These are phyloP conservation scores for Thalassiosira livingstoniorum DNA, from an alignment of 352 stramenopile genomes.

Conservation along the genomic window DNA sequence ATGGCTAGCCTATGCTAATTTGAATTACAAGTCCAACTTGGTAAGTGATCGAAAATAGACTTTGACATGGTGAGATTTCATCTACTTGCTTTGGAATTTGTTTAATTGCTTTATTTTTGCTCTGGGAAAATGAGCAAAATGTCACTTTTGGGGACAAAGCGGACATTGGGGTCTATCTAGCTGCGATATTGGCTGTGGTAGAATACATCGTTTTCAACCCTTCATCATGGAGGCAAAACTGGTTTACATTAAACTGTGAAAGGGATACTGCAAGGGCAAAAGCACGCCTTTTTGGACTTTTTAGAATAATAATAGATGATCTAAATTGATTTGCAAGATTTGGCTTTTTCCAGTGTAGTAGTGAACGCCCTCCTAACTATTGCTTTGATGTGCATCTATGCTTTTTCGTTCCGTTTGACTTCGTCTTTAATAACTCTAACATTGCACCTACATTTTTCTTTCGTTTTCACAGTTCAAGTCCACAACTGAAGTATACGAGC, in stretches of 20 bases:
- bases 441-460: conserved; percentile 5
- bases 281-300: too few species aligned
- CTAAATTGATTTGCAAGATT: too few species aligned
- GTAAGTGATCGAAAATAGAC: conserved; percentile 37
- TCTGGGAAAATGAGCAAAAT: neutral
- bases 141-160: neutral
- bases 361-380: too few species aligned
- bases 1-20: conserved; percentile 81
- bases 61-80: neutral
- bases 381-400: too few species aligned
- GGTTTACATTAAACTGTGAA: too few species aligned
- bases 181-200: neutral
- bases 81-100: conserved; percentile 15
- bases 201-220: neutral
- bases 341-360: too few species aligned
- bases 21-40: conserved; percentile 71
- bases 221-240: neutral
- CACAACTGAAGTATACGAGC: conserved; percentile 80
- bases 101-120: neutral
- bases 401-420: too few species aligned
- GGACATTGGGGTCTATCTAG: neutral
- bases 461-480: conserved; percentile 71
- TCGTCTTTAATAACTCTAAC: neutral
- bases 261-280: too few species aligned
- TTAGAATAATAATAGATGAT: too few species aligned